A percentile compares a stretch with the other conserved stretches of the same genome.
These are phyloP conservation scores for Elsinoe batatas DNA, from an alignment of 2,329 filamentous ascomycete species.

Conservation along the genomic window DNA sequence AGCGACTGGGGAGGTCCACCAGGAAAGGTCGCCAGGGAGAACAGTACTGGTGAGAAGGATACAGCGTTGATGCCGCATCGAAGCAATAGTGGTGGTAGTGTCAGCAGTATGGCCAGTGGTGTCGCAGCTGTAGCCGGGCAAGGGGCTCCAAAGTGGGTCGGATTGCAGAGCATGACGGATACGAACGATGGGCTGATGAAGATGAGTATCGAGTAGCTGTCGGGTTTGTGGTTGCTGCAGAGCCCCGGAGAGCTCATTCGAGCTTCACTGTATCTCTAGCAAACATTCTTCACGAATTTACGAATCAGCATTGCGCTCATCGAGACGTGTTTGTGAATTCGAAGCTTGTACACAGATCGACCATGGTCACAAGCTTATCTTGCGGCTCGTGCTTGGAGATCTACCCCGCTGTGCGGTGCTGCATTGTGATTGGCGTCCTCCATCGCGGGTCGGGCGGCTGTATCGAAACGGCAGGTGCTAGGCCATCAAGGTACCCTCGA, in stretches of 20 bases:
- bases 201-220: constrained; percentile 84
- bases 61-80: constrained; percentile 8
- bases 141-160: constrained; percentile 48
- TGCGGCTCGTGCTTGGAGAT: neutral
- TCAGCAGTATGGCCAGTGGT: constrained; percentile 7
- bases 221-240: too few relatives aligned
- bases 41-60: constrained; percentile 5
- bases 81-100: constrained; percentile 15
- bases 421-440: constrained; percentile 2
- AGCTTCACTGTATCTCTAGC: neutral
- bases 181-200: constrained; percentile 94
- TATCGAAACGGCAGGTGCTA: constrained; percentile 10
- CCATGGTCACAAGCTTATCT: neutral
- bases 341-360: neutral
- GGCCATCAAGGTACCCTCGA: constrained; percentile 6
- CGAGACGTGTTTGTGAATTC: neutral
- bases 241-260: too few relatives aligned
- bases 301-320: neutral
- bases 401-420: neutral
- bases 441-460: neutral
- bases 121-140: constrained; percentile 17
- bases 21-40: neutral
- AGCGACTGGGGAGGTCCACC: constrained; percentile 11
- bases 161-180: constrained; percentile 87
- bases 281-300: neutral